Evolutionary conservation across 2,329 filamentous ascomycete genomes (phyloP), one percentile per base, ranked within the genome.

Genomic region (Colletotrichum lupini): DNA sequence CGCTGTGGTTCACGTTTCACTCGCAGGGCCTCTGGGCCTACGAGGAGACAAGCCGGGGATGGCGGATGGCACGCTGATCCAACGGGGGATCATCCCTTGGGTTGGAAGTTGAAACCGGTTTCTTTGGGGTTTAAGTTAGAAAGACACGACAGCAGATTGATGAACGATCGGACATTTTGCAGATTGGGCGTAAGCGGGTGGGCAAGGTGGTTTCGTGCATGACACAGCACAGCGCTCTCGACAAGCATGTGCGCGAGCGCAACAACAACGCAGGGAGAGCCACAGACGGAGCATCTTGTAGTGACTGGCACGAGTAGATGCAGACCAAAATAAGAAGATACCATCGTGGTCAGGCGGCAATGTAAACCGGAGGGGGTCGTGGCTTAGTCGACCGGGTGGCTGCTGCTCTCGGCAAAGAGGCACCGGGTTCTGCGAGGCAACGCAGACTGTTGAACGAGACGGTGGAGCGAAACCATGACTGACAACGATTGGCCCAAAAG

Each of bases 161-260:
- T 66, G 55, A 61, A 57, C 49, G 28, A 66, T 65, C 70, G 59
- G 60, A 59, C 60, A 70, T 60, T 57, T 72, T 37, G 12, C 53
- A 70, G 60, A 61, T 49, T 56, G 61, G 26, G 55, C 55, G 55
- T 57, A 42, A 49, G 53, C 19, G 30, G 42, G 60, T 61, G 71
- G 60, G 60, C 61, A 64, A 28, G n/a, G 70, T 64, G 35, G 67
- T 73, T 73, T 73, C 60, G 71, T 70, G 71, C 71, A 73, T 70
- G 67, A 70, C 71, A 66, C 60, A 28, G 56, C 67, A 66, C 67
- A 26, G 52, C 53, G 60, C 56, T 64, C 46, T 65, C 22, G 55
- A 73, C 60, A 61, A 70, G 71, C 60, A 73, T 70, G 59, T 59
- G 30, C 42, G 61, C 19, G 35, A 69, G 70, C 53, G 58, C 8